phyloP scores from a whole-genome alignment of 2,329 filamentous ascomycete species.

The Cladosporium sp. region DNA sequence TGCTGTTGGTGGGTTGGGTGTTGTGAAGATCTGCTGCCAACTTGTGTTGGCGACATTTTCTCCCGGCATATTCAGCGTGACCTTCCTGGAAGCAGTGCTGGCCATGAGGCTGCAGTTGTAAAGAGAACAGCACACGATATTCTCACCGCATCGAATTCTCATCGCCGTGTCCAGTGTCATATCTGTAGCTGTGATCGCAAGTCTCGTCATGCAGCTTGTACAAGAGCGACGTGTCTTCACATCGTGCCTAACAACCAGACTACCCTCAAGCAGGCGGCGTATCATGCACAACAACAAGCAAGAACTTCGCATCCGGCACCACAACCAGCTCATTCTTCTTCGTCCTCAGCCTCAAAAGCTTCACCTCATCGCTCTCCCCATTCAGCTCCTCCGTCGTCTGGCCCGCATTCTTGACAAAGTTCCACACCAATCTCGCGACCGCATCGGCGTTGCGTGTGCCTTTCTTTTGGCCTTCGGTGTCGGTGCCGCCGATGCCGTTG shows the following conservation, averaged over 20 bases:
- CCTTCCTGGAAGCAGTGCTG: not conserved
- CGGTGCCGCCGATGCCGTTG: constrained; percentile 25
- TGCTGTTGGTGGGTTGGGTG: not conserved
- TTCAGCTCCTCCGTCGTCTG: constrained; percentile 73
- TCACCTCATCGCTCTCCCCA: constrained; percentile 76
- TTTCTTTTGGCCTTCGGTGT: constrained; percentile 41
- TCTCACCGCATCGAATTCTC: not conserved
- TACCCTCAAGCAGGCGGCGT: constrained; percentile 64
- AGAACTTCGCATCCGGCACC: constrained; percentile 76
- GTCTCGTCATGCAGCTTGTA: not conserved
- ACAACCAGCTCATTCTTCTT: constrained; percentile 84
- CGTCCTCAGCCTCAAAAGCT: constrained; percentile 74
- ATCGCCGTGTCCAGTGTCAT: not conserved
- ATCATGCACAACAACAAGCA: constrained; percentile 78
- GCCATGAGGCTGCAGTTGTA: not conserved
- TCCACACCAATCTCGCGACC: constrained; percentile 75
- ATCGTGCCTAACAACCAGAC: not conserved
- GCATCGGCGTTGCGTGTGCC: constrained; percentile 62
- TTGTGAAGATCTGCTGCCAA: not conserved
- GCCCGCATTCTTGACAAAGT: constrained; percentile 70
- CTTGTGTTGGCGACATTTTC: too few relatives aligned
- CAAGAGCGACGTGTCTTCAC: not conserved
- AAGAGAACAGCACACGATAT: not conserved
- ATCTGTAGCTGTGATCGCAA: not conserved
- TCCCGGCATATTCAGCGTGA: not conserved